Evolutionary conservation across 805 yeast genomes (phyloP), one percentile per base, ranked within the genome.

Genomic region (Cyberlindnera americana): DNA sequence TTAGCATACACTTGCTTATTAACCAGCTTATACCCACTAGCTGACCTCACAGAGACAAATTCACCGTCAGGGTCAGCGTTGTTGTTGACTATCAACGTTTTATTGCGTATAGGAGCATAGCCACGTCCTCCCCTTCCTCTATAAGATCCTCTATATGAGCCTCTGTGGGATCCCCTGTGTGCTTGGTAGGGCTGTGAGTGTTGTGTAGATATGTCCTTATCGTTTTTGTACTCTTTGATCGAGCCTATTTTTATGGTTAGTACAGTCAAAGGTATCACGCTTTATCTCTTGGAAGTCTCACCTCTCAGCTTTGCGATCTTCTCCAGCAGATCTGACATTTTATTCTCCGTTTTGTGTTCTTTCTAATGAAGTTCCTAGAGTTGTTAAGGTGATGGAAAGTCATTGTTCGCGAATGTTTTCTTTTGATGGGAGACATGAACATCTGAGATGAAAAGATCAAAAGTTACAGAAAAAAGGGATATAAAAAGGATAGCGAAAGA

Each of bases 11-110:
- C 44, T 6, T 52, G 56, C 25, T 63, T 57, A 40, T 61, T 69
- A 2, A 69, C 66, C n/a, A 71, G 49, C 13, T 67, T 56, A 59
- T 63, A 54, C 5, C 72, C 69, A 21, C 65, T 62, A 25, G 57
- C 51, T 2, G 68, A 60, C 16, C 56, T 56, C 8, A 59, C 55
- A 0, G 65, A 52, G 6, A 67, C 55, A 39, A 59, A 61, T 14
- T 52, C 49, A 18, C 55, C 46, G 14, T 49, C 44, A 7, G 47
- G 22, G 29, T 37, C 42, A 2, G 44, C 50, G 22, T 56, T 40
- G 15, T 54, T 50, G 38, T 60, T 55, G 13, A 65, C 53, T 3
- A 65, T 55, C 1, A 64, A 44, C 1, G 65, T 51, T 54, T 61
- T 58, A 39, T 65, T 65, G 19, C 63, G 47, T 19, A 53, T 29